phyloP scores from a whole-genome alignment of 768 basidiomycete genomes.

The Russula dissimulans region DNA sequence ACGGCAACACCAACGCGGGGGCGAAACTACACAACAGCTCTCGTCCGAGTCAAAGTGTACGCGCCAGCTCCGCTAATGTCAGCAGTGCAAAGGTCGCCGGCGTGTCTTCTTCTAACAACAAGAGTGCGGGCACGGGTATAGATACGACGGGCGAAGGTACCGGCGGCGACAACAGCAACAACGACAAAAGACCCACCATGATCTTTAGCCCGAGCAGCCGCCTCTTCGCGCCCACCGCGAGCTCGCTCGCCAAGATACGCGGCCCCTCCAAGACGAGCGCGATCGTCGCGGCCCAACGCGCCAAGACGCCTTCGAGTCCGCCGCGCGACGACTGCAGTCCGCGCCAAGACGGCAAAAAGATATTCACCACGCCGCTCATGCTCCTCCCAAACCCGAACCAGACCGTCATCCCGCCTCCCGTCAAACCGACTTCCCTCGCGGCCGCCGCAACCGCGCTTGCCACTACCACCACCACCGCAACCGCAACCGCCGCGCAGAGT shows the following conservation, averaged over 20 bases:
- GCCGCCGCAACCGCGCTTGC: constrained; percentile 23
- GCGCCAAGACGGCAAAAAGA: constrained; percentile 22
- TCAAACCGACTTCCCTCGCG: constrained; percentile 25
- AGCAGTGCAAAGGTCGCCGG: neutral
- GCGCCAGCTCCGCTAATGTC: constrained; percentile 23
- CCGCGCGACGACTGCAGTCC: constrained; percentile 27
- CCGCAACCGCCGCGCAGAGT: neutral
- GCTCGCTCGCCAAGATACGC: constrained; percentile 18
- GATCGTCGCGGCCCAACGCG: constrained; percentile 9
- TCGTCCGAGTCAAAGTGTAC: constrained; percentile 1
- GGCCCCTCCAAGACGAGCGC: constrained; percentile 3
- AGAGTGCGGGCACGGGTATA: neutral
- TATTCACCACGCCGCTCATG: constrained; percentile 47
- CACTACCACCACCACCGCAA: neutral
- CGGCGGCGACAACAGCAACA: neutral
- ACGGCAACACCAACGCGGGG: constrained; percentile 2
- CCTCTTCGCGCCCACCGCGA: constrained; percentile 23
- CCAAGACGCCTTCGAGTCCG: constrained; percentile 12
- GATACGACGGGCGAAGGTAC: neutral
- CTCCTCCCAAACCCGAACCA: constrained; percentile 28
- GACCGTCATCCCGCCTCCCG: constrained; percentile 15
- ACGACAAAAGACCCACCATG: constrained; percentile 1
- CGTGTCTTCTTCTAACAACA: neutral
- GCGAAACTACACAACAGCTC: constrained; percentile 8
- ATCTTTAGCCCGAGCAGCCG: constrained; percentile 18